Evolutionary conservation across 2,329 filamentous ascomycete genomes (phyloP).

Genomic region (Penicillium brevicompactum): DNA sequence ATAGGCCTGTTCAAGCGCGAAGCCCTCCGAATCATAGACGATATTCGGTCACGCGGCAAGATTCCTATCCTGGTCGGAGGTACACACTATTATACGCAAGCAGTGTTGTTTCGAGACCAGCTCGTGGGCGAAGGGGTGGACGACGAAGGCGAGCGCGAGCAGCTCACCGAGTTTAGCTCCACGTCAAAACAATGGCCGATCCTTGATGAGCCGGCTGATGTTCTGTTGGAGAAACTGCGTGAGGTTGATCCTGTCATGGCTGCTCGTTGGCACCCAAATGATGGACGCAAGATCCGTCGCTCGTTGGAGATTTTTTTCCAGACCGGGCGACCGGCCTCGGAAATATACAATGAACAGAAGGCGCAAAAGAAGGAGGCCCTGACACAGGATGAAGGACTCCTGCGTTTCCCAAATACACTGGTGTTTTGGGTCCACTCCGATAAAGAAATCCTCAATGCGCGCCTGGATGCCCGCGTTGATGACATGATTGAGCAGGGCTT

Average conservation of each 20-base stretch:
- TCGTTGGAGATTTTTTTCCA: constrained; percentile 88
- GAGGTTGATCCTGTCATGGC: constrained; percentile 91
- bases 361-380: constrained; percentile 27
- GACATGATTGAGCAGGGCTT: constrained; percentile 75
- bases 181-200: constrained; percentile 63
- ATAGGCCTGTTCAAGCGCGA: constrained; percentile 75
- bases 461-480: constrained; percentile 77
- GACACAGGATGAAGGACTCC: constrained; percentile 28
- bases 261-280: constrained; percentile 88
- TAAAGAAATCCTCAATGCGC: constrained; percentile 64
- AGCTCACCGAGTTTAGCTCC: constrained; percentile 19
- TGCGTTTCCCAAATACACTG: constrained; percentile 60
- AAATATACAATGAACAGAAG: constrained; percentile 81
- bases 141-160: constrained; percentile 29
- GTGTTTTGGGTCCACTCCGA: constrained; percentile 88
- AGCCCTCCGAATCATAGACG: constrained; percentile 68
- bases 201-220: constrained; percentile 69
- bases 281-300: constrained; percentile 82
- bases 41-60: constrained; percentile 76
- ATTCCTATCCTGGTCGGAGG: constrained; percentile 91
- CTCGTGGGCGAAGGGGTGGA: constrained; percentile 51
- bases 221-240: constrained; percentile 70
- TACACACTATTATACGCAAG: constrained; percentile 92
- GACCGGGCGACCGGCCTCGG: constrained; percentile 78
- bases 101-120: constrained; percentile 77